Evolutionary conservation across 306 rosid species (phyloP).

Genomic region (Alnus rubra): DNA sequence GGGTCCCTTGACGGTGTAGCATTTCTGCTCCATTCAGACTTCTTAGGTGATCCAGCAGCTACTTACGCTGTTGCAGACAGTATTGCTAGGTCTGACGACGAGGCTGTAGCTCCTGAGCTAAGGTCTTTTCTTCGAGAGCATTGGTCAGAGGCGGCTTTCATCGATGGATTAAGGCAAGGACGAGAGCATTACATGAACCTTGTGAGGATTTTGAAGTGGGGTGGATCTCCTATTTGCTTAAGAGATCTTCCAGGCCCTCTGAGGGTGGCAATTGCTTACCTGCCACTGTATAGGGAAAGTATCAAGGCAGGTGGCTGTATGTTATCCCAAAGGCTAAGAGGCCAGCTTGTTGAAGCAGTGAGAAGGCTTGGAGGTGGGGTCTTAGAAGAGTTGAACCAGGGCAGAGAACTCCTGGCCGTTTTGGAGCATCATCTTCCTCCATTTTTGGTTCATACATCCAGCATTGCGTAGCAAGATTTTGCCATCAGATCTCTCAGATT

Average conservation of each 20-base stretch:
- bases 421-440: constrained; percentile 84
- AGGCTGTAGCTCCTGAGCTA: constrained; percentile 68
- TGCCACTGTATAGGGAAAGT: constrained; percentile 81
- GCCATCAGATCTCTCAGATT: not conserved
- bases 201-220: constrained; percentile 69
- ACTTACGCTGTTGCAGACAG: constrained; percentile 83
- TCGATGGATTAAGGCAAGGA: constrained; percentile 62
- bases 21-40: constrained; percentile 80
- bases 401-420: constrained; percentile 64
- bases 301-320: constrained; percentile 68
- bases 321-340: constrained; percentile 75
- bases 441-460: constrained; percentile 51
- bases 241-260: constrained; percentile 79
- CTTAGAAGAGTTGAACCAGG: constrained; percentile 51
- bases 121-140: constrained; percentile 68
- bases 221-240: constrained; percentile 69
- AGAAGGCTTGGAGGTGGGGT: constrained; percentile 64
- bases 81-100: constrained; percentile 71
- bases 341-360: constrained; percentile 79
- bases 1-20: constrained; percentile 85
- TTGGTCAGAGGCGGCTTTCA: constrained; percentile 78
- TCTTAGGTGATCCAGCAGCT: constrained; percentile 79
- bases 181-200: constrained; percentile 70
- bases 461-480: constrained; percentile 33
- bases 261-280: constrained; percentile 70